Conservation (phyloP, 257 asterid species). For the Penstemon barbatus region DNA sequence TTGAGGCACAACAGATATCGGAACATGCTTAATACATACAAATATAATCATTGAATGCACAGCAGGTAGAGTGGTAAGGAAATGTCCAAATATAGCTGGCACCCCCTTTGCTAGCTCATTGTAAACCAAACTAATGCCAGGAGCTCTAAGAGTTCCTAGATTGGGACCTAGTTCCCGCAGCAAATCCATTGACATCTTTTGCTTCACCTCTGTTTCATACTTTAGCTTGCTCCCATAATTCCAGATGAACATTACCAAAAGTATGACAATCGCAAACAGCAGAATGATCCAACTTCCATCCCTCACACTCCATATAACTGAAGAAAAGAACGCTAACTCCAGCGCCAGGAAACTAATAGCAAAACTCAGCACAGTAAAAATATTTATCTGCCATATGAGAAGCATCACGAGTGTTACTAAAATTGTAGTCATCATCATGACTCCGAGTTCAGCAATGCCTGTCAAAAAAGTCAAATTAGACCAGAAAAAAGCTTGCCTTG, state of each 20-base stretch:
- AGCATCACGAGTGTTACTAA: slow-evolving; percentile 94
- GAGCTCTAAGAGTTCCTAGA: slow-evolving; percentile 90
- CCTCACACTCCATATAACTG: slow-evolving; percentile 88
- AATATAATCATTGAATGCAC: slow-evolving; percentile 95
- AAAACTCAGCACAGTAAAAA: slow-evolving; percentile 66
- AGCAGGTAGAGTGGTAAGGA: slow-evolving; percentile 88
- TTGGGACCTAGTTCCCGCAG: slow-evolving; percentile 80
- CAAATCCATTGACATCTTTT: slow-evolving; percentile 85
- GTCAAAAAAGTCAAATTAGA: slow-evolving; percentile 45
- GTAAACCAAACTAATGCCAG: slow-evolving; percentile 91
- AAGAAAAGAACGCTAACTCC: slow-evolving; percentile 79
- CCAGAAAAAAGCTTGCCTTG: slow-evolving; percentile 18
- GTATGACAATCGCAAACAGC: slow-evolving; percentile 74
- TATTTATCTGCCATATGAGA: slow-evolving; percentile 93
- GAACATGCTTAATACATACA: slow-evolving; percentile 89
- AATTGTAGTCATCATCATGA: slow-evolving; percentile 92
- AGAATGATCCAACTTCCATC: slow-evolving; percentile 98
- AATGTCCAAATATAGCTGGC: slow-evolving; percentile 93
- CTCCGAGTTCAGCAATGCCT: slow-evolving; percentile 96
- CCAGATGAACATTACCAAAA: slow-evolving; percentile 89
- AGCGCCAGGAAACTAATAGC: slow-evolving; percentile 69
- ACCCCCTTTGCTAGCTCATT: slow-evolving; percentile 93
- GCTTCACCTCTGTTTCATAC: slow-evolving; percentile 87
- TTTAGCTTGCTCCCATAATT: slow-evolving; percentile 89
- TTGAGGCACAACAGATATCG: slow-evolving; percentile 89